Base-by-base conservation (phyloP, 116 monocot species). In the Iris pallida region DNA sequence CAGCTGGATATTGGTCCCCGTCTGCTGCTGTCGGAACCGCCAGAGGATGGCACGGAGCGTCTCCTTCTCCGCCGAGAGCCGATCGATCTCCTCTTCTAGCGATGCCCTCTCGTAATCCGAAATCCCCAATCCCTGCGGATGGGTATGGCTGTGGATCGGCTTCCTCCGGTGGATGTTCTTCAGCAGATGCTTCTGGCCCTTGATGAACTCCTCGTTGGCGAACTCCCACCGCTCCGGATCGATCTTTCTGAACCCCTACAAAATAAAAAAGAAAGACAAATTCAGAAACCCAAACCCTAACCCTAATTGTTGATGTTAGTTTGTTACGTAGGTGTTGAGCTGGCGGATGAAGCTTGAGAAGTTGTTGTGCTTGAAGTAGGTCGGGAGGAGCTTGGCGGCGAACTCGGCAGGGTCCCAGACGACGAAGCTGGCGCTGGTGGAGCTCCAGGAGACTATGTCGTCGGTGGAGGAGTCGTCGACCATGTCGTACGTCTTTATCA, bases 271-370 rank as follows among this genome's bases (percentile, higher is more conserved):
- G 19, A 19, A 19, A 41, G 8, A 8, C 10, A 12, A 10, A 8
- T n/a, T 17, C 14, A 44, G 30, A 17, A 16, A 0, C 1, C 14
- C 17, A n/a, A 8, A 42, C 6, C 0, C 10, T 20, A 47, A 11
- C 6, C 8, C 9, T 68, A n/a, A 52, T 5, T 1, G 52, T 11
- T 2, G 46, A 64, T n/a, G 7, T 51, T 7, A 0, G 11, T 17
- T 8, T n/a, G 19, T 43, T 71, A 96, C 95, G 55, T 96, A 96
- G 63, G 95, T 96, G 70, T 96, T 96, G 75, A 96, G 95, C 83
- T 96, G 95, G 18, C 95, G 88, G 67, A 96, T 89, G 88, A 96
- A 96, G 82, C 89, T 89, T 79, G 95, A 91, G 85, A 91, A 91
- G 70, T 96, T 96, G 75, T 76, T 96, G 89, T 96, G 95, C 83